Base-by-base conservation (phyloP, 2,329 filamentous ascomycete species). In the Pseudogymnoascus sp. region DNA sequence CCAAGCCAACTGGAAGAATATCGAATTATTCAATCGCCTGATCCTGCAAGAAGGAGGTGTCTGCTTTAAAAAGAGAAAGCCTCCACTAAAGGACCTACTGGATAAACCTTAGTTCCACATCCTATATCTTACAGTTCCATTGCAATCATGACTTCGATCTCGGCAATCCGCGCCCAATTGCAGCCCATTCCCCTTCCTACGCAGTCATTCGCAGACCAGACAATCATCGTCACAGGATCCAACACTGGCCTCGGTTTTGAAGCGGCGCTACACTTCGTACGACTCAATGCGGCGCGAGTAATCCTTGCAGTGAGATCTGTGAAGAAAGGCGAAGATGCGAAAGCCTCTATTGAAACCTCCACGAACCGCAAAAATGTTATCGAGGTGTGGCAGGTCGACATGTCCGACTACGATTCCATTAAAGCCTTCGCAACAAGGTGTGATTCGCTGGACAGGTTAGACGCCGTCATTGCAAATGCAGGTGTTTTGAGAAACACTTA, bases 161-260 rank as follows among this genome's bases (percentile, higher is more conserved):
- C 40, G 27, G 40, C 21, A 27, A 3, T 48, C 21, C 40, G 40
- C 40, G 40, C 40, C 21, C 40, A 48, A 25, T 12, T 48, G 12
- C 40, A 48, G 21, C 21, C 40, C 21, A 48, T 48, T n/a, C 40
- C 40, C 40, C 40, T 48, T 27, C 48, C 71, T 66, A 55, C 61
- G 39, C n/a, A 64, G 29, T 6, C 61, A 45, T 65, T 74, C 2
- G 66, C 64, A 4, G 60, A 58, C 3, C 63, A 73, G 58, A 72
- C 69, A 1, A 64, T 76, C 48, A 72, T 78, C 4, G 70, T 79
- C 1, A 78, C 76, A 0, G 77, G 77, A 1, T 70, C 74, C 5
- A 79, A 79, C 60, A 70, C 68, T 1, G 76, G 77, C 5, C 67
- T 79, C 1, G 76, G 77, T 0, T 68, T 74, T 0, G 76, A 78